Base-by-base conservation (phyloP, 345 rosid species). In the Melastoma malabathricum region DNA sequence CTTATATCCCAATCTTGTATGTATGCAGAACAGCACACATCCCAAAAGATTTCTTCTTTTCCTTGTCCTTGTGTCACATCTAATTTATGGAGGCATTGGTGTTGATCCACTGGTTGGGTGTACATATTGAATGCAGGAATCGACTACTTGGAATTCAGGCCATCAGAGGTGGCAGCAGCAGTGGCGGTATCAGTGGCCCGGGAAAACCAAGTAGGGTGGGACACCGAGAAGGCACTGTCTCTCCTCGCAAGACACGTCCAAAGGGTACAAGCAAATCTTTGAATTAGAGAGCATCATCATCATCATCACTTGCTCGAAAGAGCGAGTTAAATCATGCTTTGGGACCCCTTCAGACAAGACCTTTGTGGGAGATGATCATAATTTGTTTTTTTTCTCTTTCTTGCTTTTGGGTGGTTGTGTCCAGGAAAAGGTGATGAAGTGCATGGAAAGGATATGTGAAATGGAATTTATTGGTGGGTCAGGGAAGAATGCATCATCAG, bases 141-240 rank as follows among this genome's bases (percentile, higher is more conserved):
- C 66, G 75, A 83, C 63, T 70, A 77, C 43, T 64, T 83, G 74
- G 87, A 75, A 67, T 83, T 73, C 70, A 77, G 72, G 77, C 77
- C 92, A 44, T 83, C 87, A 29, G 92, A 83, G 61, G 60, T 83
- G 52, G 87, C 92, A 68, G 92, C 87, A n/a, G 87, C 87, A 39
- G 84, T 77, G 75, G 79, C 82, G n/a, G 55, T 75, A 46, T 68
- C 75, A 62, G 65, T 66, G 54, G 66, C 55, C 22, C 66, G 57
- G 50, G 82, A 73, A 70, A 52, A 62, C 67, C 67, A 59, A 61
- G 54, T 64, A 48, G 68, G 65, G 41, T 34, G 41, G 62, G 77
- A 73, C 57, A 44, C 56, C 47, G 75, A 83, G 56, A 66, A 73
- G 59, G 71, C 81, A 38, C 46, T 78, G 29, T 70, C 82, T 66